phyloP scores from a whole-genome alignment of 306 rosid genomes.

The Ochetophila trinervis region DNA sequence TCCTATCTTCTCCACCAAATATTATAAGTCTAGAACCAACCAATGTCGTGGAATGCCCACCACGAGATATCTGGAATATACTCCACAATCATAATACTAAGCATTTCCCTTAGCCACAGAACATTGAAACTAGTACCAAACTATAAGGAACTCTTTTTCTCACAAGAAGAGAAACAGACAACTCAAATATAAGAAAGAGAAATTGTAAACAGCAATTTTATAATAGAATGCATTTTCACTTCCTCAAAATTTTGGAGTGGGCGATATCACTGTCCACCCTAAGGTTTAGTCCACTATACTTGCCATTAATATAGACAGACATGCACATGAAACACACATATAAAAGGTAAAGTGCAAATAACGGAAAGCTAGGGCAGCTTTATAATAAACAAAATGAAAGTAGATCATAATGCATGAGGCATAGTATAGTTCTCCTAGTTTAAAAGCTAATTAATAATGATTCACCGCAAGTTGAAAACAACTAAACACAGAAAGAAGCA shows the following conservation, averaged over 20 bases:
- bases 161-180: background rate
- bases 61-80: constrained; percentile 64
- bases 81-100: constrained; percentile 26
- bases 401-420: background rate
- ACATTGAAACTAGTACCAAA: constrained; percentile 18
- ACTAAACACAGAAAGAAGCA: constrained; percentile 20
- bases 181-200: background rate
- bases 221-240: constrained; percentile 2
- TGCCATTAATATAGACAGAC: too few relatives aligned
- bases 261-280: background rate
- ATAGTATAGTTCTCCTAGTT: background rate
- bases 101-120: constrained; percentile 22
- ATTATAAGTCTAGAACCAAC: constrained; percentile 82
- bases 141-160: background rate
- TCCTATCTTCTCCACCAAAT: constrained; percentile 93
- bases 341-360: too few relatives aligned
- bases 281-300: too few relatives aligned
- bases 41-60: constrained; percentile 81
- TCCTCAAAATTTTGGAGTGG: background rate
- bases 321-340: too few relatives aligned
- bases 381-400: background rate
- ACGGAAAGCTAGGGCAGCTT: too few relatives aligned
- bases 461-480: background rate
- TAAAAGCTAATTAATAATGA: background rate
- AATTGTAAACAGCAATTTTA: background rate